phyloP scores from a whole-genome alignment of 2,329 filamentous ascomycete genomes.

The Scedosporium apiospermum region DNA sequence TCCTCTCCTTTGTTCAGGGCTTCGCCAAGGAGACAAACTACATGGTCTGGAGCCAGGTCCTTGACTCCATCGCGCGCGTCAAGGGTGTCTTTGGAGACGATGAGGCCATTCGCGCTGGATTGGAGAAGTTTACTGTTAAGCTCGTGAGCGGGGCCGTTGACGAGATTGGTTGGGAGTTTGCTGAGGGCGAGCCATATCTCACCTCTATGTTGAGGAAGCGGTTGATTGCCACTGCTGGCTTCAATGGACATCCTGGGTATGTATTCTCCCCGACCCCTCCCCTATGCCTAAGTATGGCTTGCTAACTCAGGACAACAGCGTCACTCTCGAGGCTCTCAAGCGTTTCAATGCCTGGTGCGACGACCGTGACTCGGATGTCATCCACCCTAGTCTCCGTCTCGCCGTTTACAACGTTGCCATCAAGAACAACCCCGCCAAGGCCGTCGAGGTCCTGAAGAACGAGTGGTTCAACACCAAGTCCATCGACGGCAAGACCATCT shows the following conservation, averaged over 20 bases:
- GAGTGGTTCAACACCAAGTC: slow-evolving; percentile 78
- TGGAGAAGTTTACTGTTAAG: slow-evolving; percentile 71
- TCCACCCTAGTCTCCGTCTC: slow-evolving; percentile 73
- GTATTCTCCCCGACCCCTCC: slow-evolving; percentile 16
- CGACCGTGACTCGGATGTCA: slow-evolving; percentile 55
- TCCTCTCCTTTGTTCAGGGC: slow-evolving; percentile 78
- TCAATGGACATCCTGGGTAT: slow-evolving; percentile 66
- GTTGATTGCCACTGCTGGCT: slow-evolving; percentile 65
- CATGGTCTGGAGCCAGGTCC: slow-evolving; percentile 80
- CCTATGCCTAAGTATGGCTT: too few relatives aligned
- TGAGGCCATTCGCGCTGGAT: slow-evolving; percentile 56
- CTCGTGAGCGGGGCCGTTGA: slow-evolving; percentile 67
- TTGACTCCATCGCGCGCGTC: slow-evolving; percentile 65
- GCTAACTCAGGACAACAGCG: slow-evolving; percentile 29
- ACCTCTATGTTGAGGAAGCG: slow-evolving; percentile 74
- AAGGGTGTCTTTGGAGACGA: slow-evolving; percentile 81
- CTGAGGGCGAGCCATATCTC: slow-evolving; percentile 70
- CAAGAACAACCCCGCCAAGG: slow-evolving; percentile 55
- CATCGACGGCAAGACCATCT: slow-evolving; percentile 85
- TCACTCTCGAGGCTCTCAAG: slow-evolving; percentile 62
- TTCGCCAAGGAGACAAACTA: slow-evolving; percentile 75
- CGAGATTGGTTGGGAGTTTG: slow-evolving; percentile 77
- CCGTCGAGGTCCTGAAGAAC: slow-evolving; percentile 68
- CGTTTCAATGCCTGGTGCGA: slow-evolving; percentile 74
- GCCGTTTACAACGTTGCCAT: slow-evolving; percentile 75